These are phyloP conservation scores for Blakeslea trispora DNA, from an alignment of 371 early-diverging fungal species.

Conservation along the genomic window DNA sequence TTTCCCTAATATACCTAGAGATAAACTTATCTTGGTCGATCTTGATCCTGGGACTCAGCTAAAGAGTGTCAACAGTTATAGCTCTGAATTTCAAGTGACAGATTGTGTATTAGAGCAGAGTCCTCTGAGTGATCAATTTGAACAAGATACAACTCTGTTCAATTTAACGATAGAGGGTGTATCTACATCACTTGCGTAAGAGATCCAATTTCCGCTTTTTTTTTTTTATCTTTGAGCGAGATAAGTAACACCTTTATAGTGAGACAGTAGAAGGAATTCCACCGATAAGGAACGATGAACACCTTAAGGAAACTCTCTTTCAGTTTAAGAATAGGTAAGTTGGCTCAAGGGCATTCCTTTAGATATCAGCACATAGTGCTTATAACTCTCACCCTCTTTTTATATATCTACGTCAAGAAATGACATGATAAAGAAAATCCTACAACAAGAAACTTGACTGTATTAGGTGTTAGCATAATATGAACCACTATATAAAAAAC, in stretches of 20 bases:
- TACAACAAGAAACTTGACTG: background rate
- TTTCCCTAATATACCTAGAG: constrained; percentile 51
- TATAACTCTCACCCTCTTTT: background rate
- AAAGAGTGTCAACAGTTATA: constrained; percentile 41
- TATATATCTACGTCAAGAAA: background rate
- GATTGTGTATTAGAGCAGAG: constrained; percentile 48
- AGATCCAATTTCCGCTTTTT: constrained; percentile 24
- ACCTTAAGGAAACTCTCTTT: constrained; percentile 34
- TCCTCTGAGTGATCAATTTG: constrained; percentile 38
- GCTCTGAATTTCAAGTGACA: constrained; percentile 55
- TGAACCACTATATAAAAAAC: background rate
- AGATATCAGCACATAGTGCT: background rate
- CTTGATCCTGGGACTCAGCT: constrained; percentile 44
- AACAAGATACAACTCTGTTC: constrained; percentile 30
- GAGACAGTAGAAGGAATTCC: constrained; percentile 34
- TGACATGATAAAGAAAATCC: constrained; percentile 6
- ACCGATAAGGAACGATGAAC: constrained; percentile 33
- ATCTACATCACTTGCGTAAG: constrained; percentile 11
- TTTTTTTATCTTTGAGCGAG: constrained; percentile 23
- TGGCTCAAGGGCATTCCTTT: no score
- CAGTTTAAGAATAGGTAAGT: constrained; percentile 33
- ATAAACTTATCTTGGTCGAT: constrained; percentile 53
- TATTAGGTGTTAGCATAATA: background rate
- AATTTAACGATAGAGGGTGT: constrained; percentile 46
- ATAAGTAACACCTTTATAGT: constrained; percentile 1